phyloP scores from a whole-genome alignment of 768 basidiomycete genomes.

The Suillus subalutaceus region DNA sequence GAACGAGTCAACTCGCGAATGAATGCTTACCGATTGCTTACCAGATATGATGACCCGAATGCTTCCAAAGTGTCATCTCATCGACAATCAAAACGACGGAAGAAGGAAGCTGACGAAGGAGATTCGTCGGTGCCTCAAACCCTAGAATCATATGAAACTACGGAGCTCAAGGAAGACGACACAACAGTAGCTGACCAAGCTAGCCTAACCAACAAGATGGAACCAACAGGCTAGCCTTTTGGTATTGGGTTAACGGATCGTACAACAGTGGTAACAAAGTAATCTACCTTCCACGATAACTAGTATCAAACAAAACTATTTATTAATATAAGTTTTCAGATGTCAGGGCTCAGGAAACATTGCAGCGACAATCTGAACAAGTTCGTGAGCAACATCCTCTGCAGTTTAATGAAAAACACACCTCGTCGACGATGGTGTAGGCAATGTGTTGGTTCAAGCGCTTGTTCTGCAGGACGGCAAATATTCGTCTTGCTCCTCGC shows the following conservation, averaged over 20 bases:
- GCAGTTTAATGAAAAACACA: conserved; percentile 33
- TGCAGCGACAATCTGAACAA: conserved; percentile 53
- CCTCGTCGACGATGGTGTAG: conserved; percentile 90
- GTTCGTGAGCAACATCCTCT: background rate
- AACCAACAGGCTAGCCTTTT: background rate
- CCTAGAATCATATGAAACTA: background rate
- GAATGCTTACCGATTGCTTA: background rate
- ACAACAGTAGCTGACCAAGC: background rate
- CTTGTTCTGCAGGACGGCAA: conserved; percentile 91
- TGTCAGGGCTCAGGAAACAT: conserved; percentile 56
- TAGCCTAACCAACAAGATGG: background rate
- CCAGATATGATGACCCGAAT: conserved; percentile 66
- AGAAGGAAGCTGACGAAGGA: conserved; percentile 20
- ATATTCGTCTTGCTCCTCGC: conserved; percentile 88
- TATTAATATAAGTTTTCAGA: background rate
- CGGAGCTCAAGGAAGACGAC: background rate
- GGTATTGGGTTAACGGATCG: background rate
- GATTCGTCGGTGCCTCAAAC: conserved; percentile 9
- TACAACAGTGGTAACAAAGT: background rate
- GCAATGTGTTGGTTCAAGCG: conserved; percentile 94
- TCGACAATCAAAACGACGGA: conserved; percentile 46
- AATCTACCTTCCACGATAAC: background rate
- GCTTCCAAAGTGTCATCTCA: conserved; percentile 57
- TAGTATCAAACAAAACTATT: conserved; percentile 1
- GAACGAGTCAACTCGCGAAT: conserved; percentile 4